Base-by-base conservation (phyloP, 73 alveolate genomes). In the Diophrys sp. region DNA sequence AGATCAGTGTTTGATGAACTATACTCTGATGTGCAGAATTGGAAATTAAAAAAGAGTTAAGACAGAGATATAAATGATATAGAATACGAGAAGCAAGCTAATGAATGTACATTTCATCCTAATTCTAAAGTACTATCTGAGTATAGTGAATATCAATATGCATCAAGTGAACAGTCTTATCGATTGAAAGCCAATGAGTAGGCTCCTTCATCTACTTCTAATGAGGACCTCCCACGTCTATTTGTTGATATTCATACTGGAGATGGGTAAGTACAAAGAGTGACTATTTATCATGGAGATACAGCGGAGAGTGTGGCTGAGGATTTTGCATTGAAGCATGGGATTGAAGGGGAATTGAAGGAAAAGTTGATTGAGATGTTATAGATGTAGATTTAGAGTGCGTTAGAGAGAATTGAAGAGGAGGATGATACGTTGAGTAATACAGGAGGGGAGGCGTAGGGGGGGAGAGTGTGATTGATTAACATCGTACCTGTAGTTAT, bases 301-400 rank as follows among this genome's bases (percentile, higher is more conserved):
- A 62, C 72, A 62, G 72, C 72, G n/a, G 72, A 62, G 30, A 11
- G 31, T 11, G 72, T 62, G 2, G 72, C 72, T 62, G 33, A 62
- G 26, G 72, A 5, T 11, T 62, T 62, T 25, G 26, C 72, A 14
- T 2, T 11, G 30, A 62, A 62, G 29, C 72, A 62, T 62, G n/a
- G 29, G 26, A 62, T 23, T 11, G 8, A 62, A 62, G 62, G 62
- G 18, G 62, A 44, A 18, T 18, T 44, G 5, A 44, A 44, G 18
- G 62, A 44, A 11, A 44, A 44, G 18, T 44, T 44, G 18, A 18
- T 44, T 44, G 62, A 44, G 5, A 44, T 44, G 62, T 44, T 44
- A 44, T 11, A 18, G 18, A 5, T 44, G 62, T 44, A 44, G 18
- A 44, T 44, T 44, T 44, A 5, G n/a, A 11, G n/a, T 11, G 62